phyloP scores from a whole-genome alignment of 768 basidiomycete genomes.

The Lentinula raphanica region DNA sequence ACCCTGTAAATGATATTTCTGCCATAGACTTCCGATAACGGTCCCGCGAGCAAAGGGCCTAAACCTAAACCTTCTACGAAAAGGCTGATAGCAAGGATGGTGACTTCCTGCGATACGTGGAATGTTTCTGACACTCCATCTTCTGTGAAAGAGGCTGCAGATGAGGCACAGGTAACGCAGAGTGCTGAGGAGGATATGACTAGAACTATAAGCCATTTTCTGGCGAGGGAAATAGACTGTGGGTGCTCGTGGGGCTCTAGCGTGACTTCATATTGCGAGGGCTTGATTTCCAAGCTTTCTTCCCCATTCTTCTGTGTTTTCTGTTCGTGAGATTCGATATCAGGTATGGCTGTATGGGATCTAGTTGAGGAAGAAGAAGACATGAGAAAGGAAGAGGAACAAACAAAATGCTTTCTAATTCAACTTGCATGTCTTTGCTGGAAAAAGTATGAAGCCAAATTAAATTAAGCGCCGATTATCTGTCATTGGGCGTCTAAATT shows the following conservation, averaged over 20 bases:
- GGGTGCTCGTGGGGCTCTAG: conserved; percentile 40
- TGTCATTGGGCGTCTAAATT: not conserved
- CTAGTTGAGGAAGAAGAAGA: not conserved
- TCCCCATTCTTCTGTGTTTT: not conserved
- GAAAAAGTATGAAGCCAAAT: not conserved
- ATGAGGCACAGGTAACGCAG: conserved; percentile 52
- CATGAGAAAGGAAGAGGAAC: not conserved
- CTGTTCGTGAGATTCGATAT: not conserved
- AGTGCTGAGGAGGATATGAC: conserved; percentile 43
- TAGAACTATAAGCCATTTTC: conserved; percentile 45
- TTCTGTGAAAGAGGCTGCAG: conserved; percentile 61
- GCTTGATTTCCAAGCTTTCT: not conserved
- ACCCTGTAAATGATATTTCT: conserved; percentile 56
- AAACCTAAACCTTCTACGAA: conserved; percentile 57
- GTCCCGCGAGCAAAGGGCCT: conserved; percentile 52
- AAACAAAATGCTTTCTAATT: not conserved
- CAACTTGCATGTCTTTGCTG: not conserved
- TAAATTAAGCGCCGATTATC: not conserved
- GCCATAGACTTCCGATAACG: conserved; percentile 56
- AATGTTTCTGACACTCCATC: conserved; percentile 46
- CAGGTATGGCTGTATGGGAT: not conserved
- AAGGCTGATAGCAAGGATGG: conserved; percentile 50
- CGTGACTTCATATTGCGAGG: conserved; percentile 15
- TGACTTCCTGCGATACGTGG: conserved; percentile 38
- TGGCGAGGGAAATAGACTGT: conserved; percentile 29